phyloP scores from a whole-genome alignment of 208 protist genomes.

The Acanthamoeba castellanii region DNA sequence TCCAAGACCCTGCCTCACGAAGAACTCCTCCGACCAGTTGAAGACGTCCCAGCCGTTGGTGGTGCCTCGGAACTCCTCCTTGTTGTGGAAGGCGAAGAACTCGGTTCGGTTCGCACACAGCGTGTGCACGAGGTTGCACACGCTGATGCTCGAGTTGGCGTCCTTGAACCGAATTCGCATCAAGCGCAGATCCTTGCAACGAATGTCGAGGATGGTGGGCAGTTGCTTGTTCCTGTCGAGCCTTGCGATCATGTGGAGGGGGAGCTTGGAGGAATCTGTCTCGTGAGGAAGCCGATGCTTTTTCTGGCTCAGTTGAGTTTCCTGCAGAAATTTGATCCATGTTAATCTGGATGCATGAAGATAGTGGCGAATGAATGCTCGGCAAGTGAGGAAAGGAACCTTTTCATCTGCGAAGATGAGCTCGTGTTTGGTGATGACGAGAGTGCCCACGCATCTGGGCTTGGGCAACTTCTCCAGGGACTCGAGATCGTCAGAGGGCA shows the following conservation, averaged over 20 bases:
- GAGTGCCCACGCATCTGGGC: slow-evolving; percentile 22
- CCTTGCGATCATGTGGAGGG: slow-evolving; percentile 71
- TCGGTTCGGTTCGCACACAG: slow-evolving; percentile 52
- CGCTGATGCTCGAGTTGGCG: slow-evolving; percentile 70
- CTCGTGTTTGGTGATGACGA: slow-evolving; percentile 74
- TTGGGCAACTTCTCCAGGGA: not conserved
- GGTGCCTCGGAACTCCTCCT: slow-evolving; percentile 66
- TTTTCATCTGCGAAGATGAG: slow-evolving; percentile 70
- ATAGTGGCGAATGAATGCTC: not conserved
- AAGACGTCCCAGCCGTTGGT: slow-evolving; percentile 74
- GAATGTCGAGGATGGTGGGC: slow-evolving; percentile 67
- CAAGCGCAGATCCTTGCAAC: slow-evolving; percentile 72
- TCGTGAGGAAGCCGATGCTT: slow-evolving; percentile 69
- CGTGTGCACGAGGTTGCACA: slow-evolving; percentile 63
- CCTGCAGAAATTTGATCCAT: not conserved
- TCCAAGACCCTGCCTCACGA: slow-evolving; percentile 51
- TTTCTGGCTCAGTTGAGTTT: slow-evolving; percentile 70
- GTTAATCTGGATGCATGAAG: not conserved
- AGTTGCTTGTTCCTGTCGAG: slow-evolving; percentile 72
- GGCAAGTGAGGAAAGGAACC: slow-evolving; percentile 15
- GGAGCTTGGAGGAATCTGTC: slow-evolving; percentile 55
- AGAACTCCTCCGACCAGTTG: slow-evolving; percentile 73
- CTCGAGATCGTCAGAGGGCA: slow-evolving; percentile 65
- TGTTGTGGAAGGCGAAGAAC: slow-evolving; percentile 76
- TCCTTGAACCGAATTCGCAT: slow-evolving; percentile 74